Evolutionary conservation across 192 early-diverging fungal genomes (phyloP), one percentile per base, ranked within the genome.

Genomic region (Funneliformis geosporum): DNA sequence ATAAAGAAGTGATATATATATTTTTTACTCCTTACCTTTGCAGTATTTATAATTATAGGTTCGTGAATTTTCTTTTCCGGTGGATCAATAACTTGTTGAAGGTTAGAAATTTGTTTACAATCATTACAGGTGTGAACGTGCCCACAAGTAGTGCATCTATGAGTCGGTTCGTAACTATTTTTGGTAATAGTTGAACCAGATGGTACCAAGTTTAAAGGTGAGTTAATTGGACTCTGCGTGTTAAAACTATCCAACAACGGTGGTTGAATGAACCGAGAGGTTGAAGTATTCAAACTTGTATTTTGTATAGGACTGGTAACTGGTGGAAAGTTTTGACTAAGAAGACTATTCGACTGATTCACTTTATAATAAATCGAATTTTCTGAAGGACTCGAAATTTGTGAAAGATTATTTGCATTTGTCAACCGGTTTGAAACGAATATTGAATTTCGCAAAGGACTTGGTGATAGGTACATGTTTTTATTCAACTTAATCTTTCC

Each of bases 131-230:
- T n/a, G 14, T 71, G 69, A 25, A 71, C 43, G 14, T 71, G 69
- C 12, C 69, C 69, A 46, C 69, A 71, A 27, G 42, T n/a, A 43
- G 40, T 46, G 46, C 69, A 71, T 71, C 43, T 71, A 25, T 71
- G 69, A 10, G 21, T 12, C 16, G 69, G 69, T 44, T 71, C 69
- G 25, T 71, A 71, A 27, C 4, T 55, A 5, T 55, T 55, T 55
- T 16, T 55, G 21, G 16, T 55, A 55, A 55, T 55, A 55, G 50
- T 18, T 16, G 50, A 55, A 21, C 50, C 50, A 55, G 50, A 55
- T 6, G 50, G 50, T 6, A 55, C 50, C 18, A 55, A 21, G 50
- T 55, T 55, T 55, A 55, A 55, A 55, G 18, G 50, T 6, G 50
- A 7, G 5, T 55, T 55, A 55, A 55, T 55, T 55, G 50, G 21